A percentile compares a stretch with the other conserved stretches of the same genome.
Conservation (phyloP, 1,284 basidiomycete species). For the Ustilago lituana region DNA sequence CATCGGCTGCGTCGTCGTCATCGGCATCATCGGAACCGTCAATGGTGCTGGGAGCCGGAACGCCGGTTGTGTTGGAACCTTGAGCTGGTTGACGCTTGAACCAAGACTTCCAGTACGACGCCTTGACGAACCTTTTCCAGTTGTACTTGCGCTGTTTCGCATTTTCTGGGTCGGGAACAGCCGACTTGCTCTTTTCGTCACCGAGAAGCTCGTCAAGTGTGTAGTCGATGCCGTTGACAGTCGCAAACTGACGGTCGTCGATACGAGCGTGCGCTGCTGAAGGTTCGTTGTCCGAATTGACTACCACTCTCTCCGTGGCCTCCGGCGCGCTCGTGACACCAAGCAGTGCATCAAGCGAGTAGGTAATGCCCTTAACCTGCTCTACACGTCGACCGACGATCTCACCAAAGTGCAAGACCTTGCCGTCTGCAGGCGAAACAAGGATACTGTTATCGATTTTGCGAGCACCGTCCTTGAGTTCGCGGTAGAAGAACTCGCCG, state of each 20-base stretch:
- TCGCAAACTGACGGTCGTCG: conserved; percentile 88
- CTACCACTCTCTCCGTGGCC: conserved; percentile 42
- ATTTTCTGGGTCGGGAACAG: conserved; percentile 29
- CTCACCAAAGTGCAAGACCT: conserved; percentile 88
- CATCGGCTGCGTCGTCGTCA: conserved; percentile 39
- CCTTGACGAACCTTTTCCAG: conserved; percentile 37
- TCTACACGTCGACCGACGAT: conserved; percentile 85
- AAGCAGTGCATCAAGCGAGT: conserved; percentile 90
- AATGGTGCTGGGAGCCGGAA: conserved; percentile 6
- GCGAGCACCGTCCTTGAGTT: conserved; percentile 81
- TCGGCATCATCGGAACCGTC: conserved; percentile 12
- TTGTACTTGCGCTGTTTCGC: conserved; percentile 20
- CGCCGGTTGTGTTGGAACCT: conserved; percentile 18
- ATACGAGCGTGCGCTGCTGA: conserved; percentile 69
- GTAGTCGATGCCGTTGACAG: conserved; percentile 97
- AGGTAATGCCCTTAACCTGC: conserved; percentile 96
- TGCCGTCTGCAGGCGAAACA: conserved; percentile 92
- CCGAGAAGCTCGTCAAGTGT: conserved; percentile 79
- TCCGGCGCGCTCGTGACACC: conserved; percentile 50
- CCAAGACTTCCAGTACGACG: conserved; percentile 42
- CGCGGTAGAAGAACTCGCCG: conserved; percentile 94
- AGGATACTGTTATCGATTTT: conserved; percentile 81
- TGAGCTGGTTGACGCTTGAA: conserved; percentile 10
- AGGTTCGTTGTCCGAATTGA: conserved; percentile 5
- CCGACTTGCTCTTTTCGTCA: conserved; percentile 44